Evolutionary conservation across 208 protist species (phyloP).

Genomic region (Tritrichomonas foetus): DNA sequence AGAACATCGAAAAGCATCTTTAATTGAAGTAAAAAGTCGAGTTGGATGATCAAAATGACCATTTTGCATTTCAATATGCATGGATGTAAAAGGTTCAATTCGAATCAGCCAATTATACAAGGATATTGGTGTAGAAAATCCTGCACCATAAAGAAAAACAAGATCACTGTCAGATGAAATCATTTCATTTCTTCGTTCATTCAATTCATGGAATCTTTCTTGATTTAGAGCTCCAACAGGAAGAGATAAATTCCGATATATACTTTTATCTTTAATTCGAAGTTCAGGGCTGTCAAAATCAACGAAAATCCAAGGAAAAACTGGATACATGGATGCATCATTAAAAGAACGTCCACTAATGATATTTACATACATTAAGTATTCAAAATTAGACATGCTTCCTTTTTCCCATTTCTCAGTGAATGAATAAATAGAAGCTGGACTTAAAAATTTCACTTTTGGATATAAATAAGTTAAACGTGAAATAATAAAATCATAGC

Average conservation of each 20-base stretch:
- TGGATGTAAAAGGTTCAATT: slow-evolving; percentile 51
- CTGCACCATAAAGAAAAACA: neutral
- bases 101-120: slow-evolving; percentile 48
- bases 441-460: neutral
- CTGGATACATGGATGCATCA: slow-evolving; percentile 23
- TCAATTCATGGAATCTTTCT: neutral
- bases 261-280: neutral
- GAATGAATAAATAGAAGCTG: too few species aligned
- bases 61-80: slow-evolving; percentile 58
- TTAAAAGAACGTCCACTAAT: neutral
- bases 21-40: neutral
- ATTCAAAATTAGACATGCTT: neutral
- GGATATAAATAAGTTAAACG: neutral
- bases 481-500: neutral
- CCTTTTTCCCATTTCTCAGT: neutral
- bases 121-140: neutral
- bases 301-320: slow-evolving; percentile 15
- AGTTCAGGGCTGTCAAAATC: neutral
- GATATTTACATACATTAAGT: neutral
- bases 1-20: neutral
- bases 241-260: neutral
- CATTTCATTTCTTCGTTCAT: neutral
- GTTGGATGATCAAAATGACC: slow-evolving; percentile 68
- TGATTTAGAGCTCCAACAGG: neutral
- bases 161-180: neutral